Percentiles rank a stretch among this genome's conserved stretches.
These are phyloP conservation scores for Moesziomyces globuligerus DNA, from an alignment of 1,284 basidiomycete species.

Conservation along the genomic window DNA sequence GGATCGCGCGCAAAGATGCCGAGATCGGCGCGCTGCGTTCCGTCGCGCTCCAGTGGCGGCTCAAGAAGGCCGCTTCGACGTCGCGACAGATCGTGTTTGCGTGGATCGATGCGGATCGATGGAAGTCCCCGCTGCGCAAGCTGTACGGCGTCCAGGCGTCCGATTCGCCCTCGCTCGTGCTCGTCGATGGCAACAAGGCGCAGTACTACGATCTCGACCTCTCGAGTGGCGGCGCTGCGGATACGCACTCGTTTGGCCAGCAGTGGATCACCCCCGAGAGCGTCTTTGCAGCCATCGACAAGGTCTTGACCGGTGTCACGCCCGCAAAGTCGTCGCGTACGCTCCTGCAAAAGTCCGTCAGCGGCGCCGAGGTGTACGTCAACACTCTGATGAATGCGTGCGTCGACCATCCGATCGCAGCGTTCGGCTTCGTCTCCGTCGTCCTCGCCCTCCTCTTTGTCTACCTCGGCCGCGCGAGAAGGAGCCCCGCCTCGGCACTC, in stretches of 20 bases:
- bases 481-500: conserved; percentile 9
- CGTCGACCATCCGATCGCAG: conserved; percentile 25
- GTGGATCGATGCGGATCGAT: conserved; percentile 64
- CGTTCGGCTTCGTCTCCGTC: conserved; percentile 32
- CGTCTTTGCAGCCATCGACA: conserved; percentile 27
- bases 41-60: conserved; percentile 48
- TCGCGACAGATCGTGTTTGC: conserved; percentile 48
- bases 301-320: conserved; percentile 19
- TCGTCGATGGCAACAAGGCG: conserved; percentile 49
- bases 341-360: conserved; percentile 44
- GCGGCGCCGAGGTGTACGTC: conserved; percentile 29
- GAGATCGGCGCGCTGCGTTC: conserved; percentile 48
- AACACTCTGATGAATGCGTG: conserved; percentile 23
- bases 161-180: conserved; percentile 37
- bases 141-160: conserved; percentile 41
- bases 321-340: conserved; percentile 36
- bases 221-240: background rate
- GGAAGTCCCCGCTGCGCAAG: conserved; percentile 48
- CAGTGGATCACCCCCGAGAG: conserved; percentile 26
- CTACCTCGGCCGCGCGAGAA: conserved; percentile 19
- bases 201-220: conserved; percentile 48
- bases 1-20: conserved; percentile 34
- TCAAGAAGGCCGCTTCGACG: conserved; percentile 4
- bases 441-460: conserved; percentile 30
- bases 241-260: conserved; percentile 4